Percentiles rank a stretch among this genome's conserved stretches.
phyloP scores from a whole-genome alignment of 306 rosid species.

The Macrotyloma uniflorum region DNA sequence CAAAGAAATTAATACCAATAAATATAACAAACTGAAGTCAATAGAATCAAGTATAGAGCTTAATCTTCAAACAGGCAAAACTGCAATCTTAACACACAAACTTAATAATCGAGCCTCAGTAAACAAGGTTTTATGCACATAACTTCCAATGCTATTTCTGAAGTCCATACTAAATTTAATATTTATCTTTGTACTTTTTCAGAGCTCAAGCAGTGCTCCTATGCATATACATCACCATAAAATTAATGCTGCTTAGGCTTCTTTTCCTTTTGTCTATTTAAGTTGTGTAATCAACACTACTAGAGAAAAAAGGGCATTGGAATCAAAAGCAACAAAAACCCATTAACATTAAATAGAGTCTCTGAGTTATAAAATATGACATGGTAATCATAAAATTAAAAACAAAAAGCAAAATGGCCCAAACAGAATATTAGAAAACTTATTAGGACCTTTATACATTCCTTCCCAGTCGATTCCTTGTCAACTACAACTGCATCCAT shows the following conservation, averaged over 20 bases:
- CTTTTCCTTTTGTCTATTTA: constrained; percentile 11
- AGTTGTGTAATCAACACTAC: constrained; percentile 14
- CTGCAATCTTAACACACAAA: constrained; percentile 10
- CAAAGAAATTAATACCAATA: constrained; percentile 33
- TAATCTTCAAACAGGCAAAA: constrained; percentile 25
- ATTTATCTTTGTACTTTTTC: not conserved
- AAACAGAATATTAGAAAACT: constrained; percentile 34
- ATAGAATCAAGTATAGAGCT: not conserved
- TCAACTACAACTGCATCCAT: constrained; percentile 99
- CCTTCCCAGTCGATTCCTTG: constrained; percentile 97
- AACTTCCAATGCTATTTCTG: not conserved
- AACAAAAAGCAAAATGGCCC: not conserved
- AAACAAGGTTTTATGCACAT: constrained; percentile 6
- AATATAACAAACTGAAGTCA: constrained; percentile 17
- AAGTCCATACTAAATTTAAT: constrained; percentile 17
- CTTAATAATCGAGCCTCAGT: constrained; percentile 4
- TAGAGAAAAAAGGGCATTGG: not conserved
- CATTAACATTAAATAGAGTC: constrained; percentile 30
- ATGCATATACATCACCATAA: not conserved
- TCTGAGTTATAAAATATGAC: constrained; percentile 3
- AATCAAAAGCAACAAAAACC: constrained; percentile 25
- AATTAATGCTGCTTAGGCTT: not conserved
- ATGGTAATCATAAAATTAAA: constrained; percentile 21
- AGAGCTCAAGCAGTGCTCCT: constrained; percentile 1
- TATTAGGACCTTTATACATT: constrained; percentile 88